phyloP scores from a whole-genome alignment of 1,139 yeast genomes.

The Casaregolazyma lundiana region DNA sequence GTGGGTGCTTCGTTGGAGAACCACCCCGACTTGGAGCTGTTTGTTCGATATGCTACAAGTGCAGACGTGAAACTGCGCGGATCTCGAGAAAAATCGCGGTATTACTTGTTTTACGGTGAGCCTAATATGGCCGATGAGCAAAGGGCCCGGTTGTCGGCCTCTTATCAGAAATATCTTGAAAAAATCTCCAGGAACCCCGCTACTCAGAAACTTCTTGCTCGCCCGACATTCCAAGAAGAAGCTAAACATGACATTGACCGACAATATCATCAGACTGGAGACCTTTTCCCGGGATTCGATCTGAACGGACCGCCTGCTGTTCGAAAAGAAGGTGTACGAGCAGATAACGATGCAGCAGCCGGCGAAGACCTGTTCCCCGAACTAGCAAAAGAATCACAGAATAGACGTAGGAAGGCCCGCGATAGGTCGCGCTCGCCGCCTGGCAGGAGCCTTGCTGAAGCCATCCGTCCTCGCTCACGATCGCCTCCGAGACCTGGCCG shows the following conservation, averaged over 20 bases:
- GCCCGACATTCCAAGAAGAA: background rate
- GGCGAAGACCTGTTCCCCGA: slow-evolving; percentile 13
- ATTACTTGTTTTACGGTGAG: slow-evolving; percentile 69
- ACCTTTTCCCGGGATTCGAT: slow-evolving; percentile 10
- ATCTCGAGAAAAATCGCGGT: slow-evolving; percentile 58
- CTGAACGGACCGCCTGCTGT: slow-evolving; percentile 3
- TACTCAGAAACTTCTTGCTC: slow-evolving; percentile 6
- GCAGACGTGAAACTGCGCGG: slow-evolving; percentile 56
- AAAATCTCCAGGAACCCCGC: slow-evolving; percentile 8
- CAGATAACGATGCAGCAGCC: background rate
- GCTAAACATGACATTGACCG: slow-evolving; percentile 4
- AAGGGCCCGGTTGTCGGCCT: slow-evolving; percentile 7
- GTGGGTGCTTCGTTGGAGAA: background rate
- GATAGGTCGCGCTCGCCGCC: slow-evolving; percentile 8
- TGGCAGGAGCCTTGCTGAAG: slow-evolving; percentile 9
- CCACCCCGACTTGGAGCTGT: slow-evolving; percentile 12
- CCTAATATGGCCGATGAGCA: slow-evolving; percentile 45
- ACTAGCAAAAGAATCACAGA: background rate
- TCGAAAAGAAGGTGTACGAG: background rate
- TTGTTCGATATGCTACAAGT: slow-evolving; percentile 47
- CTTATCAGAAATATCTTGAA: slow-evolving; percentile 26
- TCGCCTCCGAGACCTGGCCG: slow-evolving; percentile 7
- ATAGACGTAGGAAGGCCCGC: background rate
- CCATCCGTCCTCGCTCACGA: slow-evolving; percentile 4
- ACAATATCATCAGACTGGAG: slow-evolving; percentile 7